These are phyloP conservation scores for Lactuca sativa DNA, from an alignment of 129 eudicot species.

Conservation along the genomic window DNA sequence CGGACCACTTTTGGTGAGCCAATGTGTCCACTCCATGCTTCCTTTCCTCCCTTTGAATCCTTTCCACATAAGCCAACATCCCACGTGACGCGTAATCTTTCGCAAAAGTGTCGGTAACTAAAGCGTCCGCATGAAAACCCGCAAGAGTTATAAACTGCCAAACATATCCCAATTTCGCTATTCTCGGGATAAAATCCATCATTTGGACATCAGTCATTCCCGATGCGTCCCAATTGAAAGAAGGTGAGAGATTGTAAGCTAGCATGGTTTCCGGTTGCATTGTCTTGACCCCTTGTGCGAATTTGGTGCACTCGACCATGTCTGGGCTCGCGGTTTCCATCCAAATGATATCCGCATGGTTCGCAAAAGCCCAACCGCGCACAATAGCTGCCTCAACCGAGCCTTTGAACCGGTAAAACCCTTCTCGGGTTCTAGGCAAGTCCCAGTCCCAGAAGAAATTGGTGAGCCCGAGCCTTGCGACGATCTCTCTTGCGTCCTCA, in stretches of 20 bases:
- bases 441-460: slow-evolving; percentile 95
- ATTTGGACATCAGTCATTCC: slow-evolving; percentile 86
- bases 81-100: slow-evolving; percentile 81
- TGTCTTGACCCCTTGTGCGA: slow-evolving; percentile 69
- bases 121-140: slow-evolving; percentile 88
- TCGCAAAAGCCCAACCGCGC: slow-evolving; percentile 92
- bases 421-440: slow-evolving; percentile 89
- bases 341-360: slow-evolving; percentile 82
- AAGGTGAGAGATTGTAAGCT: slow-evolving; percentile 92
- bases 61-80: slow-evolving; percentile 95
- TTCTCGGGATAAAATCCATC: slow-evolving; percentile 85
- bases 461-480: slow-evolving; percentile 54
- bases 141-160: slow-evolving; percentile 99
- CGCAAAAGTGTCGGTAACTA: slow-evolving; percentile 75
- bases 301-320: slow-evolving; percentile 83
- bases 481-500: slow-evolving; percentile 67
- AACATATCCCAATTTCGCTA: slow-evolving; percentile 82
- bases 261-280: slow-evolving; percentile 71
- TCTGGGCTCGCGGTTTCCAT: slow-evolving; percentile 97
- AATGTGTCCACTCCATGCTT: slow-evolving; percentile 82
- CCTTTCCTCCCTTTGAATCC: slow-evolving; percentile 89
- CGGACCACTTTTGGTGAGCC: slow-evolving; percentile 99
- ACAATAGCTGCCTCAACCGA: slow-evolving; percentile 81
- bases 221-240: slow-evolving; percentile 99
- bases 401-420: slow-evolving; percentile 86